Percentiles rank a stretch among this genome's conserved stretches.
Evolutionary conservation across 2,329 filamentous ascomycete genomes (phyloP).

Genomic region (Huntiella abstrusa): DNA sequence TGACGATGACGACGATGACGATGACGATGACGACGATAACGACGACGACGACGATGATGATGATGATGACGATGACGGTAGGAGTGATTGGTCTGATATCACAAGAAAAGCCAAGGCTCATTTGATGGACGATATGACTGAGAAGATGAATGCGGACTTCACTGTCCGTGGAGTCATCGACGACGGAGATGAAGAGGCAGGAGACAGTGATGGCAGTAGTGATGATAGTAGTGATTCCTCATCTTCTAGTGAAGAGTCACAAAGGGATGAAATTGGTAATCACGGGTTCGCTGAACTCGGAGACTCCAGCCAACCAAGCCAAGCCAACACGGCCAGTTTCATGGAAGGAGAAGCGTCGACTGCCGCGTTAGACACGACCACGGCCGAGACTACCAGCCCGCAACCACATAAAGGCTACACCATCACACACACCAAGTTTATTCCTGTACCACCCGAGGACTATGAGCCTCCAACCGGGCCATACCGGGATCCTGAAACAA

Average conservation of each 20-base stretch:
- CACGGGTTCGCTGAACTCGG: conserved; percentile 21
- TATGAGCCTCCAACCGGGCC: conserved; percentile 63
- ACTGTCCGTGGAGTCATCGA: conserved; percentile 17
- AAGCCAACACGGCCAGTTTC: conserved; percentile 8
- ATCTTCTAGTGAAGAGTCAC: conserved; percentile 1
- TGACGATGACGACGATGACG: conserved; percentile 49
- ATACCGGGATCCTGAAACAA: conserved; percentile 60
- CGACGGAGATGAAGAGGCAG: conserved; percentile 19
- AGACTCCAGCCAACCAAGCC: conserved; percentile 20
- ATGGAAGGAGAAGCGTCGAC: conserved; percentile 8
- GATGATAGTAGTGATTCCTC: not conserved
- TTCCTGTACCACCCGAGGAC: conserved; percentile 69
- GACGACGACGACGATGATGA: conserved; percentile 32
- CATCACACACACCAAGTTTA: conserved; percentile 45
- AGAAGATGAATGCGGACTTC: conserved; percentile 27
- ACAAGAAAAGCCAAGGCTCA: conserved; percentile 37
- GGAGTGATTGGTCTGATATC: conserved; percentile 77
- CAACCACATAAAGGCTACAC: conserved; percentile 19
- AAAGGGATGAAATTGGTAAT: not conserved
- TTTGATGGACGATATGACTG: conserved; percentile 23
- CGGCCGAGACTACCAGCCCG: not conserved
- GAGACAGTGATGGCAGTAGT: conserved; percentile 12
- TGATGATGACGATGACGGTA: conserved; percentile 33
- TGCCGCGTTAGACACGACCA: no score
- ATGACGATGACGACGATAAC: conserved; percentile 70